Evolutionary conservation across 495 filamentous ascomycete species (phyloP), one percentile per base, ranked within the genome.

Genomic region (Aspergillus wentii): DNA sequence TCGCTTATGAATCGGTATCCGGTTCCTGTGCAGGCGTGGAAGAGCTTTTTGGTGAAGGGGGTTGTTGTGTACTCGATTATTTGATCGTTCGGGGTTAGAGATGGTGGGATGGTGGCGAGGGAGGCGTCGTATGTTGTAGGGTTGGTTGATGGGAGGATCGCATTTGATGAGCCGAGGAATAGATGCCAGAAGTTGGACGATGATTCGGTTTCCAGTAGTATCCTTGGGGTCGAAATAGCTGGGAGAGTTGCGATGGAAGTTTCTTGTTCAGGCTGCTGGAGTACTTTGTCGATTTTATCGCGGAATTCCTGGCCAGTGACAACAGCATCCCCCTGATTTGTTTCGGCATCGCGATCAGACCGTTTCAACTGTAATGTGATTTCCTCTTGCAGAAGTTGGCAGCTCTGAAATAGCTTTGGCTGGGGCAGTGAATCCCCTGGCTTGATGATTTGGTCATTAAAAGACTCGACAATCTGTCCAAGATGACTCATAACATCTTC

Each of bases 401-500:
- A 27, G n/a, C 39, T 39, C 16, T 30, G 26, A 5, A 42, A 28
- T 15, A 51, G 43, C 17, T 34, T 22, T 8, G 40, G 17, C 14
- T 35, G 41, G 9, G 50, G 28, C 27, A 44, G 35, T n/a, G 23
- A 17, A 11, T 29, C 19, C 8, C 29, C 28, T 15, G 16, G 16
- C n/a, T 38, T 38, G 22, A 40, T 19, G n/a, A 49, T 8, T 13
- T 43, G 42, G 8, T 17, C 28, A 11, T 44, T 27, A 9, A 53
- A 49, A 17, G 32, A 13, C 0, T 43, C 25, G 17, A 46, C 27
- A 7, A 39, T 42, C 17, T 49, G 42, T 10, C 34, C 14, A 11
- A 53, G 15, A 2, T 43, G 33, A 26, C 16, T n/a, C 6, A 53
- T 8, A 3, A 27, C 41, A 53, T 53, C 27, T 26, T 53, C 50